Conservation (phyloP, 1,284 basidiomycete genomes). For the Trichosporon coremiiforme region DNA sequence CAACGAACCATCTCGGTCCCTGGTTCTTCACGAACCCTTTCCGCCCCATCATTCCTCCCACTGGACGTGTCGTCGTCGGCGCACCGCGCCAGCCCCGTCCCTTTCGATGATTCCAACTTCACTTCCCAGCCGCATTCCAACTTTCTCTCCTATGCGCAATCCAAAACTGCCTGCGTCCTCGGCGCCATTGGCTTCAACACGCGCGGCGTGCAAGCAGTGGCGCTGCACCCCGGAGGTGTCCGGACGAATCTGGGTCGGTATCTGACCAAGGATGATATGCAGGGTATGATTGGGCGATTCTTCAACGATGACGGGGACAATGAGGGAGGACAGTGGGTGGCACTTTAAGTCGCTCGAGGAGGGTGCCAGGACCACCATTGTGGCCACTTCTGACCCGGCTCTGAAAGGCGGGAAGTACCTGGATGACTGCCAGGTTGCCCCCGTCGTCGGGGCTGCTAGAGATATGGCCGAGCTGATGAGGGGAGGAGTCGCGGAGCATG, state of each 20-base stretch:
- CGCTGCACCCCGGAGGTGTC: constrained; percentile 24
- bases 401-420: constrained; percentile 25
- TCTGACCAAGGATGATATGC: constrained; percentile 19
- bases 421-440: constrained; percentile 21
- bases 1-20: constrained; percentile 42
- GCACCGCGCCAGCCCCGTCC: constrained; percentile 24
- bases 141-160: constrained; percentile 29
- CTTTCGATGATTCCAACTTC: constrained; percentile 29
- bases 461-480: not conserved
- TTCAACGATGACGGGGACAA: constrained; percentile 20
- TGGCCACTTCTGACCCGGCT: constrained; percentile 25
- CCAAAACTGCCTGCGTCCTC: constrained; percentile 32
- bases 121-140: too few species aligned
- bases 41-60: not conserved
- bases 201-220: constrained; percentile 28
- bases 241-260: constrained; percentile 22
- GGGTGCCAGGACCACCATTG: constrained; percentile 26
- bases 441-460: not conserved
- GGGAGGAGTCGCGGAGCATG: not conserved
- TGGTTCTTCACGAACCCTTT: constrained; percentile 39
- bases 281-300: not conserved
- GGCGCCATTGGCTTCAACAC: constrained; percentile 24
- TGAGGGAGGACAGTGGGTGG: not conserved
- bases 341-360: constrained; percentile 14
- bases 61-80: constrained; percentile 23